Conservation (phyloP, 2,329 filamentous ascomycete genomes). For the Sclerotinia borealis region DNA sequence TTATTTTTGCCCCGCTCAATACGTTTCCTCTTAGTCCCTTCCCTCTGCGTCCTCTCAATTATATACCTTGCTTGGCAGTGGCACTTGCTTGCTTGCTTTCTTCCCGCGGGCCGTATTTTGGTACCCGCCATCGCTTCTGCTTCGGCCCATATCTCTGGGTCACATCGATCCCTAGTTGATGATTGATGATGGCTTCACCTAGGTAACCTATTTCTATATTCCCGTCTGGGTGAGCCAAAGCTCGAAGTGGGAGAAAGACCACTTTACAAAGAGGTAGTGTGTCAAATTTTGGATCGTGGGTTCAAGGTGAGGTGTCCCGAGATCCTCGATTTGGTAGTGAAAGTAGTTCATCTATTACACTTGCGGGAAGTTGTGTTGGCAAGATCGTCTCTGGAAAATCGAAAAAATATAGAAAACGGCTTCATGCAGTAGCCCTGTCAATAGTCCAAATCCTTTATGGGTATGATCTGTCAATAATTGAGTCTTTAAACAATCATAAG, state of each 20-base stretch:
- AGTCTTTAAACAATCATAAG: neutral
- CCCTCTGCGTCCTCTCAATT: no score
- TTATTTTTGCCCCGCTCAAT: neutral
- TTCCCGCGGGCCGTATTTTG: conserved; percentile 6
- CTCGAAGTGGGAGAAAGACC: neutral
- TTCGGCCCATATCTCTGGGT: conserved; percentile 12
- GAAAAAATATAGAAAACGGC: neutral
- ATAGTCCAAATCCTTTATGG: neutral
- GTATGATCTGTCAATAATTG: neutral
- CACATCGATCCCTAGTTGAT: neutral
- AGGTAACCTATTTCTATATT: neutral
- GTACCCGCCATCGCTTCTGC: conserved; percentile 7
- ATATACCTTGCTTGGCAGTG: no score
- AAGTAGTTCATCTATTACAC: neutral
- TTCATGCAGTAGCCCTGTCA: conserved; percentile 2
- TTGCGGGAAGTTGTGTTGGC: neutral
- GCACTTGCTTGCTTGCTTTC: neutral
- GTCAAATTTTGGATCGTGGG: neutral
- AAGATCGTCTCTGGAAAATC: neutral
- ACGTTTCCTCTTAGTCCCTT: neutral
- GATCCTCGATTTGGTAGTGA: neutral
- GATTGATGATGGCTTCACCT: neutral
- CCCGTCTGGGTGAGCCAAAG: neutral
- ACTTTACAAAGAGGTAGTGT: neutral
- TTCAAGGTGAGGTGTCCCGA: neutral